phyloP scores from a whole-genome alignment of 768 basidiomycete species.

The Epithele typhae region DNA sequence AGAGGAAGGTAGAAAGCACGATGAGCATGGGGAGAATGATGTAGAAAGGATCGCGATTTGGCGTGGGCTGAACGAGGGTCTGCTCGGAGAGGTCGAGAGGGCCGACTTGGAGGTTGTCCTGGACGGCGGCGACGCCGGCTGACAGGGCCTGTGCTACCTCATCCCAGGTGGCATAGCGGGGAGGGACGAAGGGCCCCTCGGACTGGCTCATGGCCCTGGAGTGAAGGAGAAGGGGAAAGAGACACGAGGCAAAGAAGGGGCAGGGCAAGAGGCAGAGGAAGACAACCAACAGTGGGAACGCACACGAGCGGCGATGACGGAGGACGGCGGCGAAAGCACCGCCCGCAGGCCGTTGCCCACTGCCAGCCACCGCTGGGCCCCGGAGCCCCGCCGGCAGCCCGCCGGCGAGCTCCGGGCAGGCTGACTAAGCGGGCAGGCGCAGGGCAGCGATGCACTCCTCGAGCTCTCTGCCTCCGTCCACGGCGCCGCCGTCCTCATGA shows the following conservation, averaged over 20 bases:
- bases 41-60: slow-evolving; percentile 60
- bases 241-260: slow-evolving; percentile 1
- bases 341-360: slow-evolving; percentile 1
- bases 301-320: slow-evolving; percentile 3
- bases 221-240: slow-evolving; percentile 2
- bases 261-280: slow-evolving; percentile 1
- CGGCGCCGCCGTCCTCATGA: slow-evolving; percentile 31
- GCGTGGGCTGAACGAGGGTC: slow-evolving; percentile 9
- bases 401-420: too few relatives aligned
- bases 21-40: slow-evolving; percentile 93
- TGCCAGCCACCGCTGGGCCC: not conserved
- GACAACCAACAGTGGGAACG: slow-evolving; percentile 12
- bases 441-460: too few relatives aligned
- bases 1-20: slow-evolving; percentile 87
- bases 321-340: slow-evolving; percentile 1
- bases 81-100: too few relatives aligned
- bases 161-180: slow-evolving; percentile 11
- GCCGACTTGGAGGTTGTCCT: slow-evolving; percentile 9
- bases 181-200: slow-evolving; percentile 6
- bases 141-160: slow-evolving; percentile 13
- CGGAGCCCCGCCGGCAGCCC: slow-evolving; percentile 1
- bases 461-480: slow-evolving; percentile 1
- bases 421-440: too few relatives aligned
- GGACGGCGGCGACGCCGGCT: slow-evolving; percentile 9
- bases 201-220: slow-evolving; percentile 12